Percentiles rank a stretch among this genome's conserved stretches.
These are phyloP conservation scores for Auriscalpium vulgare DNA, from an alignment of 768 basidiomycete species.

Conservation along the genomic window DNA sequence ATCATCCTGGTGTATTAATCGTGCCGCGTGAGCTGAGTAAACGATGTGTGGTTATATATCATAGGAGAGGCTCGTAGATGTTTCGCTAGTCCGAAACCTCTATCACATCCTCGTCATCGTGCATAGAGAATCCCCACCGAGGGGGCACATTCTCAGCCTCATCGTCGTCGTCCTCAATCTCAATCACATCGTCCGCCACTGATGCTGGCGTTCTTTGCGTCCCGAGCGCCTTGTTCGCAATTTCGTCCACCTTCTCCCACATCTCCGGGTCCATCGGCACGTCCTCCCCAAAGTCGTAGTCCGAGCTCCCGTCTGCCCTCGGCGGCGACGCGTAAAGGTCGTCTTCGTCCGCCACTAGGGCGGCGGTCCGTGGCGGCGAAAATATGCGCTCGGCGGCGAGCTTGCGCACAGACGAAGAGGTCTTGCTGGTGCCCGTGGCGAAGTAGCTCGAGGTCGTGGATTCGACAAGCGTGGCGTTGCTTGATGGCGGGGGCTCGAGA, in stretches of 20 bases:
- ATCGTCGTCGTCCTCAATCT: conserved; percentile 38
- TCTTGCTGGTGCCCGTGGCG: background rate
- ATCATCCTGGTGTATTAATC: no score
- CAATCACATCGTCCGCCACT: conserved; percentile 28
- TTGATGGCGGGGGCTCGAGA: background rate
- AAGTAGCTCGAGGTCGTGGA: background rate
- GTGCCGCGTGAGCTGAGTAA: background rate
- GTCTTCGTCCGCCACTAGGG: background rate
- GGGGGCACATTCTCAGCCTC: conserved; percentile 56
- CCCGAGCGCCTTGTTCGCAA: conserved; percentile 20
- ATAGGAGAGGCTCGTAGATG: no score
- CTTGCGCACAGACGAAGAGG: background rate
- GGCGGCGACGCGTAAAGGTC: background rate
- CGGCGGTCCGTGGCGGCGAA: background rate
- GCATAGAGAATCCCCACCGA: conserved; percentile 22
- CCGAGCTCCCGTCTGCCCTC: conserved; percentile 15
- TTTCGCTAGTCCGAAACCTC: conserved; percentile 40
- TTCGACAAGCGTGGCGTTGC: background rate
- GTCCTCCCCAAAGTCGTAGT: conserved; percentile 27
- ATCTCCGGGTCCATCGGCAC: conserved; percentile 28
- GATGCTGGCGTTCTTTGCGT: conserved; percentile 3
- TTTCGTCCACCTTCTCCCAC: conserved; percentile 30
- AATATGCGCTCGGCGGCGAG: background rate
- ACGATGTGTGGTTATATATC: background rate
- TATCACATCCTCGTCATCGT: conserved; percentile 38